Evolutionary conservation across 805 yeast species (phyloP), one percentile per base, ranked within the genome.

Genomic region (Saccharomycopsis sp.): DNA sequence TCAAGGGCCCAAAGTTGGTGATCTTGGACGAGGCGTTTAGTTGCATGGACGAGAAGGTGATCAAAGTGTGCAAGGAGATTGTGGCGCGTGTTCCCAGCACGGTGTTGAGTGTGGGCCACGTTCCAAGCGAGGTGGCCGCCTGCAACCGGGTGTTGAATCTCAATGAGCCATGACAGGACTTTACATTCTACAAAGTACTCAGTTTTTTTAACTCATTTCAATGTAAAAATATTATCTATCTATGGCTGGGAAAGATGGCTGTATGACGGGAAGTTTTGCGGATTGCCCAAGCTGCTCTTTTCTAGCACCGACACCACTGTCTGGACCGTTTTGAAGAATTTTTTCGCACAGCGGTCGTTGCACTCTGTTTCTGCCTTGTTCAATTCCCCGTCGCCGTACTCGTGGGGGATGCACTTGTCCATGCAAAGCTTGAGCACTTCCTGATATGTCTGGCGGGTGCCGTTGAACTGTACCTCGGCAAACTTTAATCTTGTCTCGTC

Each of bases 11-110:
- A 0, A 71, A 74, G 36, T 62, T 89, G 1, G 64, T 89, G 39
- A 80, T 89, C 35, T 63, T 89, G 2, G 98, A 89, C 59, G 98
- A 89, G 63, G 94, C 97, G 0, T 75, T 89, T 44, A 83, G 95
- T 17, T 94, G 87, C 12, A 84, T 89, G 92, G 83, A 80, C 30
- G 78, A 75, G 39, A 71, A 67, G 16, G 68, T 72, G 25, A 65
- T 79, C 45, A 64, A 64, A 30, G 65, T 62, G 36, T 80, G 86
- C 41, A 77, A 77, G 50, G 62, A 63, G 23, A 50, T 76, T 5
- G 57, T 75, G 12, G 53, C 62, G 36, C 9, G n/a, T n/a, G 77
- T 77, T 71, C 69, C 72, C 2, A 83, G 94, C 0, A 78, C 95
- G 0, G 76, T 79, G 2, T 67, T 89, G 26, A 67, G 81, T 0